Evolutionary conservation across 805 yeast species (phyloP).

Genomic region (Naumovozyma castellii): DNA sequence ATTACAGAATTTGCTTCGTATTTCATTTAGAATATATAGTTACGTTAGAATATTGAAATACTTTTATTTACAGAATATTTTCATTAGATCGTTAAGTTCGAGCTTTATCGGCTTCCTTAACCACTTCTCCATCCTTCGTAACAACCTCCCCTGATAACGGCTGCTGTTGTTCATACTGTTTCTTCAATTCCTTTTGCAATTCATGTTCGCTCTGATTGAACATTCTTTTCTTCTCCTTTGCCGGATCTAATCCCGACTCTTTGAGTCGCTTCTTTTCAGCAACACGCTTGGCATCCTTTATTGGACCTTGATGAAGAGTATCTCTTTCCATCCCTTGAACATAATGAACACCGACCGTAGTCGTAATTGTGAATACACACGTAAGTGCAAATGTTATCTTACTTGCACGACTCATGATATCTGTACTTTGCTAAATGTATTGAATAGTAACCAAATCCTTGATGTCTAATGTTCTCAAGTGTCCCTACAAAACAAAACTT

Average conservation of each 20-base stretch:
- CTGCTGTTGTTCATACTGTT: slow-evolving; percentile 49
- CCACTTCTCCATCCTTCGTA: slow-evolving; percentile 32
- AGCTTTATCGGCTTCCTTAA: background rate
- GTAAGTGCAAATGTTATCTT: slow-evolving; percentile 62
- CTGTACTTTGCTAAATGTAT: background rate
- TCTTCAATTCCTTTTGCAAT: slow-evolving; percentile 50
- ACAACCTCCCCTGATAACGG: slow-evolving; percentile 50
- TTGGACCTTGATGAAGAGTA: slow-evolving; percentile 72
- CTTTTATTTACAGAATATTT: background rate
- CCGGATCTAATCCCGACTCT: slow-evolving; percentile 7
- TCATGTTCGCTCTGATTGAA: slow-evolving; percentile 58
- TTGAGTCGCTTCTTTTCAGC: slow-evolving; percentile 30
- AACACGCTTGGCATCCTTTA: slow-evolving; percentile 66
- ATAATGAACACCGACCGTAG: slow-evolving; percentile 60
- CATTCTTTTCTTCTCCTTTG: slow-evolving; percentile 37
- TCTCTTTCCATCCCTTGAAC: slow-evolving; percentile 63
- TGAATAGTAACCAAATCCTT: too few relatives aligned
- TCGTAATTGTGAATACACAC: slow-evolving; percentile 43
- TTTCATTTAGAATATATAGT: background rate
- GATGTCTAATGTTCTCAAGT: too few relatives aligned
- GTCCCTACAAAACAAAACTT: too few relatives aligned
- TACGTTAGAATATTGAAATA: too few relatives aligned
- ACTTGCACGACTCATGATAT: slow-evolving; percentile 66
- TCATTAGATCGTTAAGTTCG: background rate
- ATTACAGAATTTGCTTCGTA: too few relatives aligned